Evolutionary conservation across 2,329 filamentous ascomycete genomes (phyloP).

Genomic region (Fusarium subtropicale): DNA sequence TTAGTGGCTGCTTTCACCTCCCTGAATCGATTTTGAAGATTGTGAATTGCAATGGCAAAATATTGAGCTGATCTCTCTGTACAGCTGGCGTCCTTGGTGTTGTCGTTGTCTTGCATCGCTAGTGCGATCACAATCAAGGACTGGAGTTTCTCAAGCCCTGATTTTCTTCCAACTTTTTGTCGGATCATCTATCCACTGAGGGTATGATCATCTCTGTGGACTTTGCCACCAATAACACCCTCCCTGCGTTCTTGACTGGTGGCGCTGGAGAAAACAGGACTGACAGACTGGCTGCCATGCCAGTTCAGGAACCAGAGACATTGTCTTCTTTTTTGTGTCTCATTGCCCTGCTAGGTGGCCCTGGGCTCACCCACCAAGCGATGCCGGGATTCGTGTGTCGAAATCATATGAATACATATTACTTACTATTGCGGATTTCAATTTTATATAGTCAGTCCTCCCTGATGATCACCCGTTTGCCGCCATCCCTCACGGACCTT

Average conservation of each 20-base stretch:
- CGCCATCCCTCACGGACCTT: background rate
- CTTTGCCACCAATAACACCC: slow-evolving; percentile 28
- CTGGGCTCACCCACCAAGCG: background rate
- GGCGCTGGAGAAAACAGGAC: slow-evolving; percentile 21
- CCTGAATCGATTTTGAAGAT: slow-evolving; percentile 4
- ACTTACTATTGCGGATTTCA: slow-evolving; percentile 27
- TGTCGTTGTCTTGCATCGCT: slow-evolving; percentile 9
- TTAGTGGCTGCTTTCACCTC: slow-evolving; percentile 19
- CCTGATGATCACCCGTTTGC: slow-evolving; percentile 4
- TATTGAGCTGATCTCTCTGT: slow-evolving; percentile 2
- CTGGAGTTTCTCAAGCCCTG: background rate
- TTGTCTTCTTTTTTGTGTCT: slow-evolving; percentile 21
- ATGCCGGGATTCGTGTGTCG: slow-evolving; percentile 10
- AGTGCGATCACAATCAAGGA: slow-evolving; percentile 23
- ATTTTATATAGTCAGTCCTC: slow-evolving; percentile 27
- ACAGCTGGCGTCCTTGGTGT: slow-evolving; percentile 8
- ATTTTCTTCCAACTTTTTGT: slow-evolving; percentile 6
- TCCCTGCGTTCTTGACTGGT: slow-evolving; percentile 27
- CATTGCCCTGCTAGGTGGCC: slow-evolving; percentile 30
- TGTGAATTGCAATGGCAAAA: slow-evolving; percentile 1
- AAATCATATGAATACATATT: slow-evolving; percentile 18
- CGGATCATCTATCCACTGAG: slow-evolving; percentile 9
- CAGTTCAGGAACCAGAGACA: slow-evolving; percentile 24
- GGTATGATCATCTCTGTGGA: slow-evolving; percentile 18
- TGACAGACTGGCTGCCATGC: slow-evolving; percentile 18